Conservation (phyloP, 805 yeast genomes). For the Pichia membranifaciens region DNA sequence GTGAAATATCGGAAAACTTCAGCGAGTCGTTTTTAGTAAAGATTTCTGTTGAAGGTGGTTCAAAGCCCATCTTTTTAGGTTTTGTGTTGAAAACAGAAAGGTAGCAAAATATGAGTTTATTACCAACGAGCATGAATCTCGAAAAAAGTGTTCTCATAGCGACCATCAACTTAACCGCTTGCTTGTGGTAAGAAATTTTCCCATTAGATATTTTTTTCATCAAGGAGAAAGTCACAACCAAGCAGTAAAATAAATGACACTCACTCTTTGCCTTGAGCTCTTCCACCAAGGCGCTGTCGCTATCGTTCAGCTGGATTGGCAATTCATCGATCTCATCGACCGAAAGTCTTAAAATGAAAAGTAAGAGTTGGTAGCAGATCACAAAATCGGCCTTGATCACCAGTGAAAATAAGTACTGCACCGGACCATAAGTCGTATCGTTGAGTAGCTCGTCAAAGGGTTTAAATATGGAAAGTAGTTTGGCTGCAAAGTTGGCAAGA, state of each 20-base stretch:
- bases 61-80: background rate
- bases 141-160: constrained; percentile 3
- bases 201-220: constrained; percentile 4
- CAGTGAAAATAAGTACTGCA: background rate
- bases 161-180: constrained; percentile 1
- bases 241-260: constrained; percentile 2
- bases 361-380: constrained; percentile 1
- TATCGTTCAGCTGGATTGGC: background rate
- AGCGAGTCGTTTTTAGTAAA: background rate
- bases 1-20: background rate
- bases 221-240: constrained; percentile 1
- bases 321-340: constrained; percentile 8
- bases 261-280: constrained; percentile 5
- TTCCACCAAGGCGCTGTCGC: background rate
- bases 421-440: background rate
- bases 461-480: background rate
- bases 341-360: constrained; percentile 5
- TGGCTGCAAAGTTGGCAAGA: constrained; percentile 2
- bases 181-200: background rate
- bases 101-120: constrained; percentile 3
- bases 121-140: constrained; percentile 1
- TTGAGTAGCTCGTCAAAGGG: constrained; percentile 4
- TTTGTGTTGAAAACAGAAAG: constrained; percentile 1
- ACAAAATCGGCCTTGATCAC: constrained; percentile 7
- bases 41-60: background rate